Evolutionary conservation across 2,329 filamentous ascomycete genomes (phyloP), one percentile per base, ranked within the genome.

Genomic region (Xylariaceae sp.): DNA sequence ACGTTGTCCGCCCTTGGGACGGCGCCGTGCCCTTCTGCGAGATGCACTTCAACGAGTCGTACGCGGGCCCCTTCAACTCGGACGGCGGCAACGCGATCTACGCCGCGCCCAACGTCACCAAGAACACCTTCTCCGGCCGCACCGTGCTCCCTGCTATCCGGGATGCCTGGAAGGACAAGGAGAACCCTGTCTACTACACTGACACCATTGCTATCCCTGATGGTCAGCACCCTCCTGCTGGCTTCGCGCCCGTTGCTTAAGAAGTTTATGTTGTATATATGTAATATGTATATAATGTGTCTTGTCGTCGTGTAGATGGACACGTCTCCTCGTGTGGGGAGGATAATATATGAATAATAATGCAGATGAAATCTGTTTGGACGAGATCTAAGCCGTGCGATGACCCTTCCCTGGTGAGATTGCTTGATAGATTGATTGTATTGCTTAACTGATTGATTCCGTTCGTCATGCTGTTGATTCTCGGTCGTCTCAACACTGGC

Each of bases 1-100:
- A 88, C 69, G 62, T 67, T 6, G 69, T 79, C 8, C 75, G 78
- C 15, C 52, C 68, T 34, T 80, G 75, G 75, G 61, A 67, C 37
- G 67, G 65, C 55, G 56, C 70, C 15, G 63, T 69, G 1, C 54
- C 68, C 2, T 71, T 83, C 6, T 69, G 76, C 30, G 67, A 72
- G 51, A 73, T 78, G 62, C 82, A 75, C 71, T 77, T 80, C 64
- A 86, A 86, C 70, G 68, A 67, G 53, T 83, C 81, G 6, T 83
- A 84, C 59, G 79, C 80, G 1, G 83, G 83, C 0, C 59, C 70
- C 37, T 76, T 80, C 64, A 80, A 78, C 68, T 66, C 70, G 0
- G 69, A 72, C 2, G 67, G 65, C 17, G 72, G 72, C 42, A 75
- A 73, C 64, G 51, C 66, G 7, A 63, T 65, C 52, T 77, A 75